Evolutionary conservation across 2,329 filamentous ascomycete genomes (phyloP), one percentile per base, ranked within the genome.

Genomic region (Botrytis fabae): DNA sequence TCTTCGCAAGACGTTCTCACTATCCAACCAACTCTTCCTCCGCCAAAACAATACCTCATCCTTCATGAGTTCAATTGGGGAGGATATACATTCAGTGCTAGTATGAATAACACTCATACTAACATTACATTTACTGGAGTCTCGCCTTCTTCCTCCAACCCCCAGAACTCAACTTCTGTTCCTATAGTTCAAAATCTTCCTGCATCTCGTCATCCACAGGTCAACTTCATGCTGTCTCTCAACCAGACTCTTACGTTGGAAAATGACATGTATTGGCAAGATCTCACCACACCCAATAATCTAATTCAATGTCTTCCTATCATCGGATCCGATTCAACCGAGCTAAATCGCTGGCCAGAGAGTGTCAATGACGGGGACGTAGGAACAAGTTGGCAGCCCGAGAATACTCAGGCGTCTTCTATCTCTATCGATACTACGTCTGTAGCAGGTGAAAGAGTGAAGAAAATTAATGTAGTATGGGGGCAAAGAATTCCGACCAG

Each of bases 341-440:
- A 84, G 48, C 85, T 87, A 0, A 90, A 90, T n/a, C 90, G 92
- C 79, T 90, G 91, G 80, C 88, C 90, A 0, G 84, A 91, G 71
- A 85, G 86, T 0, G 89, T 88, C 4, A 85, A 91, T 69, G 90
- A 92, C 77, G 90, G 90, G 66, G 88, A 88, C 9, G 82, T 86
- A 6, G 88, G 86, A 46, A 92, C 90, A 0, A 88, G 87, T 76
- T 92, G 90, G 90, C 89, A 91, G 77, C 89, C 90, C 0, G 60
- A 40, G 5, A 40, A 14, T 28, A 51, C 59, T 6, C 25, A 18
- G 1, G 8, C 7, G 2, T 32, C 60, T 10, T 48, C 46, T 20
- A 20, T 71, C 16, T 40, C 61, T 16, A 66, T 66, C 16, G n/a
- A 66, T 35, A 71, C 69, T 14, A n/a, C 22, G 3, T 6, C 35